phyloP scores from a whole-genome alignment of 257 asterid genomes.

The Cordia subcordata region DNA sequence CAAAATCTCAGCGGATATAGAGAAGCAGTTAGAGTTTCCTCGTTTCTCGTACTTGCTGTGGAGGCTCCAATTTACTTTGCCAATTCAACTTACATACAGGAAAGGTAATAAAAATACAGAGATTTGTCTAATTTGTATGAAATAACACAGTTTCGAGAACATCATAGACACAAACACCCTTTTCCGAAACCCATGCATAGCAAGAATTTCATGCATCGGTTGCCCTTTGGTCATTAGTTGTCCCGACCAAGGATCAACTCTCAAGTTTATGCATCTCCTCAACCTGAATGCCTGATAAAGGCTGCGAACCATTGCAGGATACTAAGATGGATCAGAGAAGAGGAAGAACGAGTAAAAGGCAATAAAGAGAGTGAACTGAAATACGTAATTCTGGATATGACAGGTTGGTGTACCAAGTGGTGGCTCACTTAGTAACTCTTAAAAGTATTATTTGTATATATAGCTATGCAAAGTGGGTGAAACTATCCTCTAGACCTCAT shows the following conservation, averaged over 20 bases:
- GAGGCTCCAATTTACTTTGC: conserved; percentile 93
- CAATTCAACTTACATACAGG: conserved; percentile 77
- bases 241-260: neutral
- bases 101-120: conserved; percentile 53
- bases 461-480: too few relatives aligned
- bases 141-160: too few relatives aligned
- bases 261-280: neutral
- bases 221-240: too few relatives aligned
- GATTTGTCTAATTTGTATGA: neutral
- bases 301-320: conserved; percentile 37
- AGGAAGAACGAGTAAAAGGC: conserved; percentile 66
- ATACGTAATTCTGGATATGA: conserved; percentile 84
- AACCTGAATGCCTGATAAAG: neutral
- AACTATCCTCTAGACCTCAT: neutral
- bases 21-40: conserved; percentile 67
- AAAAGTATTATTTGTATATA: too few relatives aligned
- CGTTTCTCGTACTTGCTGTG: conserved; percentile 57
- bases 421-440: too few relatives aligned
- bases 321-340: conserved; percentile 80
- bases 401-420: conserved; percentile 40
- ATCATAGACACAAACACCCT: too few relatives aligned
- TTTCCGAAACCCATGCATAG: too few relatives aligned
- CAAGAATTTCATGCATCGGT: too few relatives aligned
- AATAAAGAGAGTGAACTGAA: conserved; percentile 44
- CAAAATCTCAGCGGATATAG: conserved; percentile 60